Base-by-base conservation (phyloP, 108 stramenopile genomes). In the Nannochloropsis gaditana region DNA sequence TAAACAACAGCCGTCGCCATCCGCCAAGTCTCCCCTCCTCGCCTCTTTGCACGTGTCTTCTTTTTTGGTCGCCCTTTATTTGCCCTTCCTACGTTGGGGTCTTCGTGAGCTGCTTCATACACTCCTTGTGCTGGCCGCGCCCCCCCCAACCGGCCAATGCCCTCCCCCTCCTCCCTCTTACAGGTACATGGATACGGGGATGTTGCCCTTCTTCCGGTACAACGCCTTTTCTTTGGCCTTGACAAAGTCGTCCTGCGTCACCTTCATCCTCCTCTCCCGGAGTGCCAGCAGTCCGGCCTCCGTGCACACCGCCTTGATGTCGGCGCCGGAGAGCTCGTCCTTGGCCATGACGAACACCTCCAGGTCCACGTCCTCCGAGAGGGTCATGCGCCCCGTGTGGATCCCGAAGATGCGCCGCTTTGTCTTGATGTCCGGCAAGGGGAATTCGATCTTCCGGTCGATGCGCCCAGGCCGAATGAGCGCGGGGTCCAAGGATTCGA, bases 401-500 rank as follows among this genome's bases (percentile, higher is more conserved):
- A 99, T 99, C 87, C 95, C 93, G 92, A 99, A 98, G 90, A 99
- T 99, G 89, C 96, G 96, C 41, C 96, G 92, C 92, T 97, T 98
- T 59, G 99, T 98, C 89, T 97, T 96, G 83, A 93, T 94, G 88
- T 98, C 96, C 9, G 99, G 99, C 41, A 98, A 92, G 9, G 99
- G 99, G 87, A 99, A 98, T 91, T 99, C 99, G 89, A 99, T 99
- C 93, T 99, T 99, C 41, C 99, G 94, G 90, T 99, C 99, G 87
- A 99, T 98, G 44, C 99, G 97, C 2, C 99, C 99, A 9, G 99
- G 97, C 45, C 99, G 94, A 87, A 99, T 98, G 79, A 99, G 89
- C 19, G 99, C 99, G 5, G 99, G 99, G 90, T 99, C 99, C 43
- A 99, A 90, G n/a, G 90, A 91, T 87, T 99, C 99, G 87, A 98